Percentiles rank a stretch among this genome's conserved stretches.
These are phyloP conservation scores for Aphanocladium album DNA, from an alignment of 2,329 filamentous ascomycete genomes.

Conservation along the genomic window DNA sequence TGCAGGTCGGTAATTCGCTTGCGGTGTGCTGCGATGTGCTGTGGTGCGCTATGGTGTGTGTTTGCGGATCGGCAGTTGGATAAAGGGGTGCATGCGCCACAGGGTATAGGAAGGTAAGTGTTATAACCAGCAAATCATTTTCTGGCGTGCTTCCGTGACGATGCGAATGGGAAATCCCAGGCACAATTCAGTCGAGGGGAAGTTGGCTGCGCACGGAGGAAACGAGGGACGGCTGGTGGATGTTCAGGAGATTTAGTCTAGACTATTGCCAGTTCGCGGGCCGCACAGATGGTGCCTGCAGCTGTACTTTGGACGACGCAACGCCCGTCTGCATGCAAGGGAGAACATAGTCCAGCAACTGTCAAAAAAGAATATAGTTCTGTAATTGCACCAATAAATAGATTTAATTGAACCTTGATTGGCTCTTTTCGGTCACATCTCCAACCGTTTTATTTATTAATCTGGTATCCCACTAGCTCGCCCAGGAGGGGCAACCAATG, in stretches of 20 bases:
- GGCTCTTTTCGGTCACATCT: background rate
- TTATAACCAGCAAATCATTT: conserved; percentile 2
- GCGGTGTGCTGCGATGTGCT: background rate
- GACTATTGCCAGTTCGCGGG: background rate
- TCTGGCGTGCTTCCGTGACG: background rate
- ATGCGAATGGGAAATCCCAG: background rate
- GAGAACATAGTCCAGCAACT: background rate
- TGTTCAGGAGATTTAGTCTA: background rate
- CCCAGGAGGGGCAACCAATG: background rate
- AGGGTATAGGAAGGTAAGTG: background rate
- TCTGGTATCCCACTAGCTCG: background rate
- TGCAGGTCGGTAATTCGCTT: background rate
- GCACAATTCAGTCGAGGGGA: background rate
- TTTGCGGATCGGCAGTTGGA: background rate
- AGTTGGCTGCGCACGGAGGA: background rate
- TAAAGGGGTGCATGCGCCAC: conserved; percentile 10
- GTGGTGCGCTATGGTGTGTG: too few relatives aligned
- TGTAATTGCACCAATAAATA: background rate
- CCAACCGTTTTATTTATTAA: background rate
- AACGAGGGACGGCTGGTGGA: background rate
- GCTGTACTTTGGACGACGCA: background rate
- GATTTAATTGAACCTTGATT: background rate
- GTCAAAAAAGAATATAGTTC: background rate
- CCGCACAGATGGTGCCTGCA: background rate
- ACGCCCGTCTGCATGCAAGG: background rate